These are phyloP conservation scores for Raffaelea arxii DNA, from an alignment of 2,329 filamentous ascomycete species.

Conservation along the genomic window DNA sequence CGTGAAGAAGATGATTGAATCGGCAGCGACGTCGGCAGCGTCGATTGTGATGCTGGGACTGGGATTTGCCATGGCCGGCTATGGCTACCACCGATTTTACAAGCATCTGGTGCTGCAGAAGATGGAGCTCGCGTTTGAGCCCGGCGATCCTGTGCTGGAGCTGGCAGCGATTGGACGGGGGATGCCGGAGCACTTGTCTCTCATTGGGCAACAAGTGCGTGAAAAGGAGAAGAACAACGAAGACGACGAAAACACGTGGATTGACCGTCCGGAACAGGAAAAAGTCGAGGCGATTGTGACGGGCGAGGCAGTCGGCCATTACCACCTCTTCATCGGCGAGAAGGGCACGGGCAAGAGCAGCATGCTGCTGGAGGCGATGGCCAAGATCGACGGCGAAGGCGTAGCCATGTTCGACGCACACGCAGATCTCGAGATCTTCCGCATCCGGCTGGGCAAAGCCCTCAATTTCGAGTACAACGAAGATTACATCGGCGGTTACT, in stretches of 20 bases:
- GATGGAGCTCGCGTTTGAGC: constrained; percentile 84
- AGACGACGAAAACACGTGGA: constrained; percentile 53
- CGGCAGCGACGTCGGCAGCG: constrained; percentile 65
- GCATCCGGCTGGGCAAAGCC: constrained; percentile 83
- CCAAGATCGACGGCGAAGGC: constrained; percentile 78
- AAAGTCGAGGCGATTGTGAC: constrained; percentile 74
- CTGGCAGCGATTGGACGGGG: constrained; percentile 59
- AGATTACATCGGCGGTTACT: constrained; percentile 94
- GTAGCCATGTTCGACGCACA: constrained; percentile 96
- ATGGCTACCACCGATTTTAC: constrained; percentile 73
- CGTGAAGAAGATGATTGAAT: constrained; percentile 57
- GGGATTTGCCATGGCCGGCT: constrained; percentile 58
- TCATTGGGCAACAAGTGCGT: constrained; percentile 9
- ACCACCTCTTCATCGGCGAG: constrained; percentile 85
- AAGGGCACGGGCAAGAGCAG: constrained; percentile 96
- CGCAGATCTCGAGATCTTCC: constrained; percentile 88
- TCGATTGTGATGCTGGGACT: constrained; percentile 63
- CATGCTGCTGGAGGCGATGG: constrained; percentile 93
- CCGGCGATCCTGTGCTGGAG: constrained; percentile 82
- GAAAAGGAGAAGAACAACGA: constrained; percentile 21
- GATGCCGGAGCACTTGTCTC: constrained; percentile 27
- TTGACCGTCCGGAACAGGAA: constrained; percentile 70
- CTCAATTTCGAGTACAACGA: constrained; percentile 96
- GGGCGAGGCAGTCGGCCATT: constrained; percentile 67
- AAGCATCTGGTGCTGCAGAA: constrained; percentile 86